Evolutionary conservation across 805 yeast species (phyloP).

Genomic region (Candida boleticola): DNA sequence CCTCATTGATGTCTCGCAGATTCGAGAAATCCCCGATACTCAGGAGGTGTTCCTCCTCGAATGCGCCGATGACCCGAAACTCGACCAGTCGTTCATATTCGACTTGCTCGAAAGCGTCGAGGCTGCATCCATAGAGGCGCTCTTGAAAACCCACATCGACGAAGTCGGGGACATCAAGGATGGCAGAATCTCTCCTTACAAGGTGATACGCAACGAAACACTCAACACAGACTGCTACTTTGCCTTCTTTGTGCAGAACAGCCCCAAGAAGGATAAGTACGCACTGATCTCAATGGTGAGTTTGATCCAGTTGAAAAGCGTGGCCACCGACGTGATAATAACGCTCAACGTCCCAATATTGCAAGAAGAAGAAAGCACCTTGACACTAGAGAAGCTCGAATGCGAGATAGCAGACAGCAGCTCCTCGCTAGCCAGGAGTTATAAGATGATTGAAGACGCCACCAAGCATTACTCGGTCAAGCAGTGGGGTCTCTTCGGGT

Average conservation of each 20-base stretch:
- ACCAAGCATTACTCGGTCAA: conserved; percentile 35
- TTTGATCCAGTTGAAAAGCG: conserved; percentile 50
- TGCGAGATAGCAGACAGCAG: not conserved
- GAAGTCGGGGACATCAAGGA: conserved; percentile 46
- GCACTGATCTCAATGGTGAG: conserved; percentile 54
- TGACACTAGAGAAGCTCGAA: conserved; percentile 5
- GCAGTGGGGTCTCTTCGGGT: conserved; percentile 48
- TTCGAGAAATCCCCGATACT: conserved; percentile 87
- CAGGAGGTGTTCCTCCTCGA: conserved; percentile 83
- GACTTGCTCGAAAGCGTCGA: conserved; percentile 59
- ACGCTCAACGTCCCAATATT: conserved; percentile 56
- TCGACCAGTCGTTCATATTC: conserved; percentile 58
- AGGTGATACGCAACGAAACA: not conserved
- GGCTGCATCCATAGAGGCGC: conserved; percentile 33
- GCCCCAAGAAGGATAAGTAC: conserved; percentile 19
- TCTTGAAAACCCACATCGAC: conserved; percentile 51
- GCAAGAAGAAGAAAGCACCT: conserved; percentile 3
- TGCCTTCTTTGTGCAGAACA: conserved; percentile 36
- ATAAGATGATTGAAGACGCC: conserved; percentile 22
- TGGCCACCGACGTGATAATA: conserved; percentile 59
- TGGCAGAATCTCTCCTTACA: conserved; percentile 1
- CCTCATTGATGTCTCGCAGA: conserved; percentile 65
- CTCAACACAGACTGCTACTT: conserved; percentile 23
- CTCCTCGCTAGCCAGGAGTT: conserved; percentile 10
- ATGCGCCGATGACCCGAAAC: conserved; percentile 17